A percentile compares a stretch with the other conserved stretches of the same genome.
Evolutionary conservation across 208 protist genomes (phyloP).

Genomic region (Crithidia bombi): DNA sequence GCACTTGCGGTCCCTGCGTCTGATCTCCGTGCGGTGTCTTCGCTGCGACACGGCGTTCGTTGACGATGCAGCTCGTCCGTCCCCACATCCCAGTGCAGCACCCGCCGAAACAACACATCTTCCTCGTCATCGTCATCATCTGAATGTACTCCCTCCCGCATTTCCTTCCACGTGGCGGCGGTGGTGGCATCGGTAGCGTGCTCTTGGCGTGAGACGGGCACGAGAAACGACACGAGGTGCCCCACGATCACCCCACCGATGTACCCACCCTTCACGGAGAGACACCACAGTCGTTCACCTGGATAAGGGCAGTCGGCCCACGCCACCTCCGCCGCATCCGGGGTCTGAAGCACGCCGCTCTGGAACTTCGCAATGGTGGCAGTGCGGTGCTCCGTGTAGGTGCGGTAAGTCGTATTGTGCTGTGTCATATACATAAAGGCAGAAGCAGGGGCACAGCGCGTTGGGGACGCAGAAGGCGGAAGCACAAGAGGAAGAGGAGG

Average conservation of each 20-base stretch:
- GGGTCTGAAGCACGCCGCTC: neutral
- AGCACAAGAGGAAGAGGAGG: neutral
- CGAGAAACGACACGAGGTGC: conserved; percentile 23
- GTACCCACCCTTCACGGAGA: conserved; percentile 8
- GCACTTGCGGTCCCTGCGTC: too few species aligned
- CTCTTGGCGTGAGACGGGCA: too few species aligned
- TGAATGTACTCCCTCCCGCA: neutral
- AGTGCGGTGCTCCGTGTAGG: neutral
- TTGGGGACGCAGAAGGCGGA: neutral
- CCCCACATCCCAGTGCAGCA: conserved; percentile 23
- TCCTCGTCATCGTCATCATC: neutral
- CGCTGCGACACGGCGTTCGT: neutral
- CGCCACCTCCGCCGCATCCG: neutral
- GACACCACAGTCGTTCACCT: neutral
- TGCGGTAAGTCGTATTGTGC: neutral
- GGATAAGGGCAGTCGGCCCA: conserved; percentile 22
- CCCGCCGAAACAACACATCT: neutral
- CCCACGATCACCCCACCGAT: conserved; percentile 18
- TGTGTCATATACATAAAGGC: neutral
- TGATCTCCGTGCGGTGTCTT: too few species aligned
- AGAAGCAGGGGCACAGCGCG: neutral
- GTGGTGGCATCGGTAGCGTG: too few species aligned
- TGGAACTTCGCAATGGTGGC: conserved; percentile 2
- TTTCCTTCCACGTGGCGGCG: neutral
- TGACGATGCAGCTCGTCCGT: conserved; percentile 1